Conservation (phyloP, 495 filamentous ascomycete genomes). For the Emericellopsis terricola region DNA sequence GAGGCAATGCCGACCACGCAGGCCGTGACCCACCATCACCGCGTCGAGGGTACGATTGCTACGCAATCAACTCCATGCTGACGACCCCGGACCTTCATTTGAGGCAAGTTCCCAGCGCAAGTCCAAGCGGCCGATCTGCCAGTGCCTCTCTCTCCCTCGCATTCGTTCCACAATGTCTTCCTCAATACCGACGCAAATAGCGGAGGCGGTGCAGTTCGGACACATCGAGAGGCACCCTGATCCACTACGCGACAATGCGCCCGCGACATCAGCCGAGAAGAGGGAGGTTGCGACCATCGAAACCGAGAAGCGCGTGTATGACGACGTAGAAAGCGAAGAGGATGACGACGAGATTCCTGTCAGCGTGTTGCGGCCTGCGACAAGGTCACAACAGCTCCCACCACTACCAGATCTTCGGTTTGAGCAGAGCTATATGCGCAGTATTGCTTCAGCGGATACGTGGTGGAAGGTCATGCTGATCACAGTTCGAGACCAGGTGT, state of each 20-base stretch:
- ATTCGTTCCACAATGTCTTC: no score
- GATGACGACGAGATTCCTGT: constrained; percentile 35
- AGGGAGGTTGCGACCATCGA: constrained; percentile 25
- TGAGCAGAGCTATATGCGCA: constrained; percentile 90
- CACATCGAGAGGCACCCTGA: constrained; percentile 53
- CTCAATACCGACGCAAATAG: constrained; percentile 39
- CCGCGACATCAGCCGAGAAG: constrained; percentile 48
- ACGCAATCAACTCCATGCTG: no score
- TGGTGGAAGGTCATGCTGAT: constrained; percentile 67
- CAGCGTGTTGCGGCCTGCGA: constrained; percentile 32
- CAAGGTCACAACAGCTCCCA: constrained; percentile 39
- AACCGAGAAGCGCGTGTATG: constrained; percentile 5
- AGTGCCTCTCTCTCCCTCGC: no score
- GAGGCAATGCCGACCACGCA: no score
- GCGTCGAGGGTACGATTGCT: no score
- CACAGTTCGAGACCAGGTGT: constrained; percentile 73
- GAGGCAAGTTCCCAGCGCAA: no score
- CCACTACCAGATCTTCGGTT: constrained; percentile 88
- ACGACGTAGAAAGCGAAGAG: constrained; percentile 12
- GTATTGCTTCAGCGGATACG: constrained; percentile 56
- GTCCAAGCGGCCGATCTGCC: no score
- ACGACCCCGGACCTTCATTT: no score
- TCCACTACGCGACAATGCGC: constrained; percentile 60
- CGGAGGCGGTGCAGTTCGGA: constrained; percentile 62
- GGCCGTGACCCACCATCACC: no score